Evolutionary conservation across 2,329 filamentous ascomycete species (phyloP).

Genomic region (Bipolaris oryzae): DNA sequence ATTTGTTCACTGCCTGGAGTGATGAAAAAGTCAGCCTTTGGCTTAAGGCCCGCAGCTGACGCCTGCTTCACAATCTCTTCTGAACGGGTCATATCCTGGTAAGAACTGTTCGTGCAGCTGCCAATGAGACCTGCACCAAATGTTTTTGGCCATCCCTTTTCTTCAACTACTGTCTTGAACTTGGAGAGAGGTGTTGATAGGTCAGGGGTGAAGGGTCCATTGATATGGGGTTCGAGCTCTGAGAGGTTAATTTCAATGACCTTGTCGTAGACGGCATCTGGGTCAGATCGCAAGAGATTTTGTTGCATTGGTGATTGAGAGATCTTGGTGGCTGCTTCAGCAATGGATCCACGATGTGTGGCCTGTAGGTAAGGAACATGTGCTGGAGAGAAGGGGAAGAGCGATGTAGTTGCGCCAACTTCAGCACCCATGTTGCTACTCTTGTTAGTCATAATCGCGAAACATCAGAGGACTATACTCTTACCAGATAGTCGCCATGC

Average conservation of each 20-base stretch:
- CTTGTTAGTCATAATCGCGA: constrained; percentile 2
- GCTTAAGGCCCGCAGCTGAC: constrained; percentile 83
- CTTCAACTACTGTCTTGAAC: constrained; percentile 83
- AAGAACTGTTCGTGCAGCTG: constrained; percentile 98
- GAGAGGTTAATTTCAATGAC: constrained; percentile 90
- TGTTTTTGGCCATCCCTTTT: constrained; percentile 87
- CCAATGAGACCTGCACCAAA: constrained; percentile 94
- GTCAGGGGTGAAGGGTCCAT: constrained; percentile 95
- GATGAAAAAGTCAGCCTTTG: constrained; percentile 90
- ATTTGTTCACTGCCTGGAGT: constrained; percentile 98
- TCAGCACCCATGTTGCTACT: constrained; percentile 63
- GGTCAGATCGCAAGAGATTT: constrained; percentile 76
- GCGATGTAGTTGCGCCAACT: constrained; percentile 92
- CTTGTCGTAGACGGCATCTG: constrained; percentile 85
- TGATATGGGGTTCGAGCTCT: constrained; percentile 91
- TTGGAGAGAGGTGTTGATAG: constrained; percentile 88
- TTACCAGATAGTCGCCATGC: constrained; percentile 81
- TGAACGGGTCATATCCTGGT: constrained; percentile 96
- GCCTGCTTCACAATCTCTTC: constrained; percentile 94
- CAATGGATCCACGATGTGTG: constrained; percentile 77
- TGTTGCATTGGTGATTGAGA: constrained; percentile 62
- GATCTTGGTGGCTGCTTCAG: constrained; percentile 68
- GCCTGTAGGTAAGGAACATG: constrained; percentile 86
- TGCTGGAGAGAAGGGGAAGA: constrained; percentile 88
- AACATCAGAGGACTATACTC: not conserved